These are phyloP conservation scores for Trypanosoma platydactyli DNA, from an alignment of 208 protist species.

Conservation along the genomic window DNA sequence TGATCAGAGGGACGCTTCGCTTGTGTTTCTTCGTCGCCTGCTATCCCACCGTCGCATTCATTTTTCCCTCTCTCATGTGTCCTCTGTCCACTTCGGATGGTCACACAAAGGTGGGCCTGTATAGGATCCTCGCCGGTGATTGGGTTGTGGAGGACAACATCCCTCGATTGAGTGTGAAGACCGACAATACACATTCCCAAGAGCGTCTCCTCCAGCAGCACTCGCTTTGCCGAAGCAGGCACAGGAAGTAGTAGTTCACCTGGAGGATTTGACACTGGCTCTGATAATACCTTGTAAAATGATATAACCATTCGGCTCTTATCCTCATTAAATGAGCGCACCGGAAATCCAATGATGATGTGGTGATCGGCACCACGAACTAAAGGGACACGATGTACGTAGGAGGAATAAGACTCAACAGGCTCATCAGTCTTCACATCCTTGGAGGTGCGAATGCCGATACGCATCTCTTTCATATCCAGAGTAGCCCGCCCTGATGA, in stretches of 20 bases:
- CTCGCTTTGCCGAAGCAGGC: conserved; percentile 33
- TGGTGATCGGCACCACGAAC: conserved; percentile 38
- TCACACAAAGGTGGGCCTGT: conserved; percentile 24
- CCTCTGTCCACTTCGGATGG: not conserved
- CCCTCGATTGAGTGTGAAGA: conserved; percentile 65
- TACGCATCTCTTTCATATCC: conserved; percentile 70
- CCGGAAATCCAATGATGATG: conserved; percentile 72
- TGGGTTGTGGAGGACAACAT: conserved; percentile 66
- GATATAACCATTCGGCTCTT: conserved; percentile 76
- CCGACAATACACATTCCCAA: conserved; percentile 79
- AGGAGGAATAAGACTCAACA: conserved; percentile 76
- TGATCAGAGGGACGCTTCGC: not conserved
- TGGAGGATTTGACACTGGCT: conserved; percentile 32
- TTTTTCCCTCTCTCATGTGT: not conserved
- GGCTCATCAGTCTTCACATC: conserved; percentile 81
- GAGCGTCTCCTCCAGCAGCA: conserved; percentile 69
- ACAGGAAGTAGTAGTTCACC: conserved; percentile 26
- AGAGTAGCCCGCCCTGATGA: conserved; percentile 48
- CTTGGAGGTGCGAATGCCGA: conserved; percentile 67
- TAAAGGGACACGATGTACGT: conserved; percentile 79
- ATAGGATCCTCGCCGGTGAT: conserved; percentile 38
- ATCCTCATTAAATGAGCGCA: conserved; percentile 64
- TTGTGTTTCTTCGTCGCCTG: not conserved
- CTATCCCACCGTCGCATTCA: not conserved
- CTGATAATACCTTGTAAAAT: conserved; percentile 68